Percentiles rank a stretch among this genome's conserved stretches.
phyloP scores from a whole-genome alignment of 768 basidiomycete species.

The Symmetrospora coprosmae region DNA sequence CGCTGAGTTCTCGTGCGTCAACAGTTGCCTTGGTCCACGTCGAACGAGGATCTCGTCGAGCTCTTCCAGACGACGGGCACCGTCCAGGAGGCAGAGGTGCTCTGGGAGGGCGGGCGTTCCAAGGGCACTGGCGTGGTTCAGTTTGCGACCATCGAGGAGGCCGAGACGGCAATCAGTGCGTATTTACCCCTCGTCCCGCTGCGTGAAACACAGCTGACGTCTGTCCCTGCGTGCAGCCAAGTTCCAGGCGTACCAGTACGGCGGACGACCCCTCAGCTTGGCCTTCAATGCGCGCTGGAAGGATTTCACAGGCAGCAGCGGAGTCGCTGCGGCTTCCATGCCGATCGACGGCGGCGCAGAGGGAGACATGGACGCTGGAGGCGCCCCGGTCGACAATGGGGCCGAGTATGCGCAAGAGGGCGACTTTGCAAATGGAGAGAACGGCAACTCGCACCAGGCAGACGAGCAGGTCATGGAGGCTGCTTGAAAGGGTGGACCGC shows the following conservation, averaged over 20 bases:
- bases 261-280: constrained; percentile 22
- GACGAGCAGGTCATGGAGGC: no score
- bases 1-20: neutral
- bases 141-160: constrained; percentile 71
- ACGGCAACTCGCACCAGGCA: no score
- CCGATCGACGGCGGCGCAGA: no score
- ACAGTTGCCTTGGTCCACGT: constrained; percentile 95
- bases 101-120: constrained; percentile 79
- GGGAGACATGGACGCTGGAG: no score
- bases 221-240: constrained; percentile 19
- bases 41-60: constrained; percentile 95
- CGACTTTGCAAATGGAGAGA: no score
- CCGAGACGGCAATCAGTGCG: constrained; percentile 79
- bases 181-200: neutral
- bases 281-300: constrained; percentile 25
- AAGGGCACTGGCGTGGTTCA: constrained; percentile 95
- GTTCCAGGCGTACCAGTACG: constrained; percentile 28
- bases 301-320: no score
- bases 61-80: constrained; percentile 94
- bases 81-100: constrained; percentile 84
- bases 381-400: no score
- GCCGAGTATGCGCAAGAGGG: no score
- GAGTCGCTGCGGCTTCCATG: no score
- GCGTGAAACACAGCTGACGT: neutral
- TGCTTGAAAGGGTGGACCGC: no score